These are phyloP conservation scores for Colletotrichum sp. DNA, from an alignment of 2,329 filamentous ascomycete species.

Conservation along the genomic window DNA sequence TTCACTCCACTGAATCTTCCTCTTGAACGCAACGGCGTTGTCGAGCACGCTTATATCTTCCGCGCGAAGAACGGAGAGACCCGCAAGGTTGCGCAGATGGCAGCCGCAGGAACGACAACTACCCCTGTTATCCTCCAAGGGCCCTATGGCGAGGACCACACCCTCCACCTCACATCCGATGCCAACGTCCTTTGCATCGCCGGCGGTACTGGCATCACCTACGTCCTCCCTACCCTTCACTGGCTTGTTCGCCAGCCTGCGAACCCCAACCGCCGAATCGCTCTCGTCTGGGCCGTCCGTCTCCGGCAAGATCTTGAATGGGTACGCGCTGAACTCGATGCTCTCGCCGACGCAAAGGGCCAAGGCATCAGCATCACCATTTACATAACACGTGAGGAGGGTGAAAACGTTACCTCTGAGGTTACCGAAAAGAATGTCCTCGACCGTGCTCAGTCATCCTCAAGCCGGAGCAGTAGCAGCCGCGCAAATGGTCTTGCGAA, in stretches of 20 bases:
- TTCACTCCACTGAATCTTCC: slow-evolving; percentile 69
- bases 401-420: not conserved
- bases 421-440: not conserved
- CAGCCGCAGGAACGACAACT: slow-evolving; percentile 30
- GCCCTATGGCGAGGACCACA: slow-evolving; percentile 61
- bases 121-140: slow-evolving; percentile 67
- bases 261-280: slow-evolving; percentile 29
- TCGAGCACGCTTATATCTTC: slow-evolving; percentile 62
- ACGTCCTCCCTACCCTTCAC: slow-evolving; percentile 46
- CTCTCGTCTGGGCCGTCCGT: slow-evolving; percentile 68
- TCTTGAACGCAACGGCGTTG: slow-evolving; percentile 38
- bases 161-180: slow-evolving; percentile 42
- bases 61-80: slow-evolving; percentile 66
- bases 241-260: slow-evolving; percentile 28
- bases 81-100: slow-evolving; percentile 53
- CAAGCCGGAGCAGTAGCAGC: slow-evolving; percentile 58
- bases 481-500: slow-evolving; percentile 44
- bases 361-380: not conserved
- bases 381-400: not conserved
- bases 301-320: slow-evolving; percentile 28
- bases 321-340: not conserved
- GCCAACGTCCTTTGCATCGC: slow-evolving; percentile 45
- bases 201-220: slow-evolving; percentile 45
- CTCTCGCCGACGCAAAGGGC: not conserved
- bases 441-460: slow-evolving; percentile 24